Conservation (phyloP, 106 monocot genomes). For the Allium fistulosum region DNA sequence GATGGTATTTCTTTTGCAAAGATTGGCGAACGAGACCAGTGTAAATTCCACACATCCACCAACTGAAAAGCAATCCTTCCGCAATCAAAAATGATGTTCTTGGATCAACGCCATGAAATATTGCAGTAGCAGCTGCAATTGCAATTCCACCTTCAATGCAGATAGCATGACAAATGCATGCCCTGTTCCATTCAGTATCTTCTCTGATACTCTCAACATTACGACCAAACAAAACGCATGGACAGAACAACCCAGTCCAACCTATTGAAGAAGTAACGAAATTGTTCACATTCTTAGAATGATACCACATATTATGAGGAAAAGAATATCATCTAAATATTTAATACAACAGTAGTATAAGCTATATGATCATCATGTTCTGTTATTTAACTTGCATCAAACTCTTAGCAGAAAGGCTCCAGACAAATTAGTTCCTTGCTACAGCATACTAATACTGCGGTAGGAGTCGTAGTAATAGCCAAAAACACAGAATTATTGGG, state of each 20-base stretch:
- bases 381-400: no score
- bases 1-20: conserved; percentile 96
- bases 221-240: conserved; percentile 87
- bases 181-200: conserved; percentile 60
- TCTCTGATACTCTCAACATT: conserved; percentile 85
- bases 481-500: no score
- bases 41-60: conserved; percentile 97
- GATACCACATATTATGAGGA: no score
- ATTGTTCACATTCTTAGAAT: not conserved
- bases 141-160: conserved; percentile 91
- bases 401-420: no score
- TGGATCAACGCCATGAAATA: conserved; percentile 85
- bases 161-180: conserved; percentile 85
- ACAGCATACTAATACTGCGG: no score
- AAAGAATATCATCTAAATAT: no score
- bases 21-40: conserved; percentile 73
- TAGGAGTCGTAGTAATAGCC: no score
- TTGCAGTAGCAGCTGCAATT: conserved; percentile 65
- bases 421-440: no score
- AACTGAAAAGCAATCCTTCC: conserved; percentile 74
- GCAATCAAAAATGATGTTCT: conserved; percentile 70
- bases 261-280: conserved; percentile 25
- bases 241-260: conserved; percentile 88
- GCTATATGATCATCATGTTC: no score
- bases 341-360: no score